Evolutionary conservation across 1,139 yeast species (phyloP), one percentile per base, ranked within the genome.

Genomic region (Meyerozyma carpophila): DNA sequence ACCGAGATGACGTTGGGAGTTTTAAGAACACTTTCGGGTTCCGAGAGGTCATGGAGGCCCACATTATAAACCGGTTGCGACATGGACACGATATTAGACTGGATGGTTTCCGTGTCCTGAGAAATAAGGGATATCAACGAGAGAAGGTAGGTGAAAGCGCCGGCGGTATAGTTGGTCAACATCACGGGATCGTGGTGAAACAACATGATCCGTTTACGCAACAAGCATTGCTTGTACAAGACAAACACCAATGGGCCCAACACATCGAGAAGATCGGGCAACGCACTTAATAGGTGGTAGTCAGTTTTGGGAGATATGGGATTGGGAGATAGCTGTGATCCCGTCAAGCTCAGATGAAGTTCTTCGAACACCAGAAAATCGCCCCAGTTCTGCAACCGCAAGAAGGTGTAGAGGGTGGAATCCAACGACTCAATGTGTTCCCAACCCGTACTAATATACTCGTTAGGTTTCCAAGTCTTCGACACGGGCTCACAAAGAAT

Each of bases 181-280:
- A 41, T 73, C 73, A 36, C 25, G 21, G 34, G 28, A 13, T 37
- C 14, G 20, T 38, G 47, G 52, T 78, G 77, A 50, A 84, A 73
- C 5, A 89, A 61, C 9, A 89, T 49, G 8, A 89, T 70, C 36
- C 82, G 70, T 48, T 82, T 77, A 18, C 94, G 68, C 27, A 85
- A 58, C 31, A 90, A 61, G 5, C 84, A 77, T 32, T 82, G 73
- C 58, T 84, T 86, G 82, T 87, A 88, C 5, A 86, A 60, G 24
- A 77, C 77, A 55, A 85, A 87, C 2, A 85, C 68, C 40, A 85
- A 63, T 0, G 96, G 95, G 0, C 96, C 96, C 45, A 85, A 66
- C 7, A 63, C 58, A 36, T 74, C 69, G 41, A 84, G 58, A 36
- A 82, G 62, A 8, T 66, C 59, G 3, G 77, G 70, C 14, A 82